phyloP scores from a whole-genome alignment of 2,329 filamentous ascomycete genomes.

The Parascedosporium putredinis region DNA sequence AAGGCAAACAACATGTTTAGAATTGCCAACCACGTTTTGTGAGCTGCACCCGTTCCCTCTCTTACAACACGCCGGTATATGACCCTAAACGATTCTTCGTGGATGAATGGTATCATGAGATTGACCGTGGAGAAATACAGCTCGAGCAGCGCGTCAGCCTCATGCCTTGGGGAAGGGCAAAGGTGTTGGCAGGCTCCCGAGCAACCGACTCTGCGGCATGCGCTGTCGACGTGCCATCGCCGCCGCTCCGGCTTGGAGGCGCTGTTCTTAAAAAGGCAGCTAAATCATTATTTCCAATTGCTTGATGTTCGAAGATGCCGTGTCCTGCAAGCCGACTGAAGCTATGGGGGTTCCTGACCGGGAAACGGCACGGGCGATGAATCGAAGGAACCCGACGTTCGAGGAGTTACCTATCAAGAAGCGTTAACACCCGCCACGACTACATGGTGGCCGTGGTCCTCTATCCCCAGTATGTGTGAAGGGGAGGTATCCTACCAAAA shows the following conservation, averaged over 20 bases:
- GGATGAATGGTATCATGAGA: constrained; percentile 1
- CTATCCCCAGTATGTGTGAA: background rate
- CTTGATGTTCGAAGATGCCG: no score
- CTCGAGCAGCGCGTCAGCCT: background rate
- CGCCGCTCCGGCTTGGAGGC: no score
- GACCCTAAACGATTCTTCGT: background rate
- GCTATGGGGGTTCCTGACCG: no score
- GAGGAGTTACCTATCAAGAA: constrained; percentile 3
- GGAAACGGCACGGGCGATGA: background rate
- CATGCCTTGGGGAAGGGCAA: background rate
- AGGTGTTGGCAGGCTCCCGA: background rate
- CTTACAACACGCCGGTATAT: background rate
- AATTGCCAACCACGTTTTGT: background rate
- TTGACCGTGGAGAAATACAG: constrained; percentile 1
- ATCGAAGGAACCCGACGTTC: background rate
- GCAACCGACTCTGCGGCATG: no score
- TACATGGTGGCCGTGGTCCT: no score
- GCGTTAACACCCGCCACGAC: no score
- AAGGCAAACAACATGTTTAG: constrained; percentile 1
- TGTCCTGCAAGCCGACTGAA: no score
- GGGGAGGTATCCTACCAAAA: background rate
- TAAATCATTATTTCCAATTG: no score
- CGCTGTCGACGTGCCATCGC: no score
- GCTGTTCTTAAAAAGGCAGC: no score
- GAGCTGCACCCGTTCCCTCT: background rate